A percentile compares a stretch with the other conserved stretches of the same genome.
Conservation (phyloP, 139 green algal species). For the Klebsormidium nitens region DNA sequence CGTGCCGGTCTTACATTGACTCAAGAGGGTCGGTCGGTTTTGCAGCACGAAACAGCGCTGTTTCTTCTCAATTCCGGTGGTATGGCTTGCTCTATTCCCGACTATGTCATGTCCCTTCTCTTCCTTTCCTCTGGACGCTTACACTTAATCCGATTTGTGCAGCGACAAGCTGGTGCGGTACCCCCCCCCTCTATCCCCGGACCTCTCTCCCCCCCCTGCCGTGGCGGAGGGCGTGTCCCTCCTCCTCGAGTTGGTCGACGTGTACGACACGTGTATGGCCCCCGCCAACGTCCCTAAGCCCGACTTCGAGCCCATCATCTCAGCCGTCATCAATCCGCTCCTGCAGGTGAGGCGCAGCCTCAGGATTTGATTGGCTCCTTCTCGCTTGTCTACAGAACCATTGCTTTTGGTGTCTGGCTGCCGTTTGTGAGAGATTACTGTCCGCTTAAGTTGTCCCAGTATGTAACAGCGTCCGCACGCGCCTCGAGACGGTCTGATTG, state of each 20-base stretch:
- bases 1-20: background rate
- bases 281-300: slow-evolving; percentile 6
- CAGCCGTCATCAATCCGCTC: slow-evolving; percentile 23
- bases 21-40: too few relatives aligned
- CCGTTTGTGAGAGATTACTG: background rate
- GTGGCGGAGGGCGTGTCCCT: slow-evolving; percentile 25
- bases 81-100: too few relatives aligned
- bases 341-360: slow-evolving; percentile 7
- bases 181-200: slow-evolving; percentile 13
- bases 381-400: background rate
- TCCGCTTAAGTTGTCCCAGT: background rate
- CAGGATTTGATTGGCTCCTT: too few relatives aligned
- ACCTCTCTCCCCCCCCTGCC: slow-evolving; percentile 25
- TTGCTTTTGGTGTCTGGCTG: background rate
- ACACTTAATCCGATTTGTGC: background rate
- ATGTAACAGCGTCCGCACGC: background rate
- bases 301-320: slow-evolving; percentile 19
- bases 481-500: too few relatives aligned
- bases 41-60: too few relatives aligned
- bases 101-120: background rate
- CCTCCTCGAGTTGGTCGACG: slow-evolving; percentile 36
- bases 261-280: slow-evolving; percentile 19
- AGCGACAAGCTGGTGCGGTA: slow-evolving; percentile 35
- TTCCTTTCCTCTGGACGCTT: background rate
- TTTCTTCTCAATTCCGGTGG: too few relatives aligned